phyloP scores from a whole-genome alignment of 140 eudicot genomes.

The Anethum foeniculum region DNA sequence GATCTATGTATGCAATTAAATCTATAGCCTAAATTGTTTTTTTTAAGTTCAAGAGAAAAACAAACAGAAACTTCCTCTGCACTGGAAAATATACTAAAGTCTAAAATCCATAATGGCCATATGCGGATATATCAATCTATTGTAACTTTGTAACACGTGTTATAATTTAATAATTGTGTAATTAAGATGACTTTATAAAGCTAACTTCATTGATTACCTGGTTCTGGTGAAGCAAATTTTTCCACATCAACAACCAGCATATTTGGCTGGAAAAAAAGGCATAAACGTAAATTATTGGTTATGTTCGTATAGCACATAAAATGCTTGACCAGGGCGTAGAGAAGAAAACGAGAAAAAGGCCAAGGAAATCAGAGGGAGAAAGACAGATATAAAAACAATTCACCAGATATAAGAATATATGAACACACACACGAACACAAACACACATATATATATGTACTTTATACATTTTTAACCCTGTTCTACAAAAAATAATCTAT shows the following conservation, averaged over 20 bases:
- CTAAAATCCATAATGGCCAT: neutral
- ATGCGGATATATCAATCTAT: neutral
- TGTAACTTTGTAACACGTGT: neutral
- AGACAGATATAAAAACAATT: neutral
- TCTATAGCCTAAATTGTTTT: too few species aligned
- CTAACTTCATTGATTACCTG: slow-evolving; percentile 37
- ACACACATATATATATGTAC: too few species aligned
- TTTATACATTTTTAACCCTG: neutral
- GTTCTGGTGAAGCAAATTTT: slow-evolving; percentile 61
- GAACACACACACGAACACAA: too few species aligned
- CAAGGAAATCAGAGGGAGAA: too few species aligned
- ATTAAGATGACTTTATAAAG: neutral
- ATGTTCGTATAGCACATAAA: neutral
- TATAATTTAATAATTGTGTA: neutral
- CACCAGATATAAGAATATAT: neutral
- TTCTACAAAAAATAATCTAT: neutral
- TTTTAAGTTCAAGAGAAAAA: too few species aligned
- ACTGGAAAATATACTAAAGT: too few species aligned
- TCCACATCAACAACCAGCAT: slow-evolving; percentile 96
- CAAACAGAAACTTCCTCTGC: too few species aligned
- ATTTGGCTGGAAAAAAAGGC: slow-evolving; percentile 61
- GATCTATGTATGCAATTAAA: too few species aligned
- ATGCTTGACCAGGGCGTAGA: neutral
- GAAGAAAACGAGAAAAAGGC: neutral
- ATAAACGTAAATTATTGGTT: neutral